A percentile compares a stretch with the other conserved stretches of the same genome.
Conservation (phyloP, 1,139 yeast species). For the Suhomyces choctaworum region DNA sequence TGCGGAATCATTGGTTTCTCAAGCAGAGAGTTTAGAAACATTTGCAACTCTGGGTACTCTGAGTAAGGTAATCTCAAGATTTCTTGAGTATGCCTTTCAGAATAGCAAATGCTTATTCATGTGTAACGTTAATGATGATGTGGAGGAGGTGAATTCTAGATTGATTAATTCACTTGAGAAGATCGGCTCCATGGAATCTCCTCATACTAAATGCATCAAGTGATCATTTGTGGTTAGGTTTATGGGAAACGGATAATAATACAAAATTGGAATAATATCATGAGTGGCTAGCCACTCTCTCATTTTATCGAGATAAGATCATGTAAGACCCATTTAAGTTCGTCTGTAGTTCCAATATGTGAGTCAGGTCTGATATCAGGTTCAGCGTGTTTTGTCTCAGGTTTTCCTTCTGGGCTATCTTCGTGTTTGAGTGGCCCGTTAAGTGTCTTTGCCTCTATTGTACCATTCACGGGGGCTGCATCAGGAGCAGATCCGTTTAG, state of each 20-base stretch:
- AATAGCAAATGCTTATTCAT: constrained; percentile 28
- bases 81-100: constrained; percentile 21
- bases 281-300: constrained; percentile 6
- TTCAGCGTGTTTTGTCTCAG: constrained; percentile 10
- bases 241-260: constrained; percentile 6
- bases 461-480: constrained; percentile 8
- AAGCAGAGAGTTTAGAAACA: neutral
- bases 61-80: constrained; percentile 15
- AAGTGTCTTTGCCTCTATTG: constrained; percentile 8
- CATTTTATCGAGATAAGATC: constrained; percentile 48
- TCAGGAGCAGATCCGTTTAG: constrained; percentile 9
- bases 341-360: constrained; percentile 65
- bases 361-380: constrained; percentile 22
- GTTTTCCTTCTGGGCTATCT: constrained; percentile 12
- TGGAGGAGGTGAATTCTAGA: constrained; percentile 13
- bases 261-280: constrained; percentile 6
- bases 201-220: constrained; percentile 19
- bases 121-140: constrained; percentile 12
- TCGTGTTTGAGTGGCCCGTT: constrained; percentile 12
- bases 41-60: neutral
- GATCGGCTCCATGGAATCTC: constrained; percentile 19
- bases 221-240: constrained; percentile 6
- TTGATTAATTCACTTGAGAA: constrained; percentile 13
- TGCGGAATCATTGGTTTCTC: constrained; percentile 1
- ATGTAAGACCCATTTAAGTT: constrained; percentile 68